Evolutionary conservation across 306 rosid species (phyloP), one percentile per base, ranked within the genome.

Genomic region (Casuarina cunninghamiana): DNA sequence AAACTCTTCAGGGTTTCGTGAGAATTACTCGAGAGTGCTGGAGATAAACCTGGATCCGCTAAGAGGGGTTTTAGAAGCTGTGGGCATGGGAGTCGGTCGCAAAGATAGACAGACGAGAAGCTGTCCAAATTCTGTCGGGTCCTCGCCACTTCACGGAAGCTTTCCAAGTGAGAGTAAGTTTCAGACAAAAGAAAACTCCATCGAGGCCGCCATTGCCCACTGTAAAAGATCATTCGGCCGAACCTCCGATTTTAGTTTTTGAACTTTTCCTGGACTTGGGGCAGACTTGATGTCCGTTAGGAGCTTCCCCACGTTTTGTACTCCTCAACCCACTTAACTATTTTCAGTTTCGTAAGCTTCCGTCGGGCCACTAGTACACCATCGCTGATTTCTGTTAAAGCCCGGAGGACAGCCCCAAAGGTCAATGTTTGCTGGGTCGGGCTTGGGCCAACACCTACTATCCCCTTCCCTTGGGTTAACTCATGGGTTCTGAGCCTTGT

Each of bases 181-280:
- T 16, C 74, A 50, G 68, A 10, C 83, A 5, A 48, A 51, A 76
- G 86, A 90, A 5, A 84, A 45, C 53, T 86, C 87, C 15, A 79
- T 90, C 81, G 87, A 86, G 75, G 83, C 89, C n/a, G 90, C 94
- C 73, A 82, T 90, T 84, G 85, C 90, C 32, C 87, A 90, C 63
- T 90, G 94, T 69, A 90, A 90, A 53, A 81, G 75, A 75, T 89
- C 91, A 74, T 66, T 80, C 44, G 77, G 82, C 12, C 84, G 82
- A 48, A 39, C 79, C 10, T 78, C 84, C 67, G 78, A 83, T 72
- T 78, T 82, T 77, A 71, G 69, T 4, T 80, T 76, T 73, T 72
- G 60, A 69, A 37, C 46, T 71, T 78, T 53, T 45, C 3, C 54
- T n/a, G 19, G 72, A 32, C 75, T 48, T 9, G 9, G 42, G 10